Conservation (phyloP, 2,329 filamentous ascomycete genomes). For the Aspergillus japonicus region DNA sequence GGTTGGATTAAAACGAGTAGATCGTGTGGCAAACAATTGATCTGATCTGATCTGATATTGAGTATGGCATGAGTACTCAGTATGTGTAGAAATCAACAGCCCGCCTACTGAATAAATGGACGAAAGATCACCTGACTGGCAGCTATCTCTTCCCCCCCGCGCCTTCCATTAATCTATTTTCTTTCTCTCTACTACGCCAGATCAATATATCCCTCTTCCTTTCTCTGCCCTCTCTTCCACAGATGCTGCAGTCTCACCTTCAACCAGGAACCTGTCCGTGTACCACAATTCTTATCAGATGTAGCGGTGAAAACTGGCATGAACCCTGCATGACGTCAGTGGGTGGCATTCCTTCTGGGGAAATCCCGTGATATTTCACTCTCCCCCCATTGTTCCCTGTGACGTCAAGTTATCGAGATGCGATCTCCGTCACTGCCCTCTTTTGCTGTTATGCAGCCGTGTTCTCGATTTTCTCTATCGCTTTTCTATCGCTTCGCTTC, state of each 20-base stretch:
- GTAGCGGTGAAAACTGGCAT: background rate
- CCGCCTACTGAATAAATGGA: background rate
- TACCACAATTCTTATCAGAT: background rate
- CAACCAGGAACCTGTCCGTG: too few relatives aligned
- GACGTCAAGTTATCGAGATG: background rate
- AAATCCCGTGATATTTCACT: background rate
- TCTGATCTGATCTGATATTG: background rate
- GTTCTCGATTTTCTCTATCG: background rate
- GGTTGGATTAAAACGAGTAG: background rate
- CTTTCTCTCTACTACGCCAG: background rate
- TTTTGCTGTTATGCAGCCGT: background rate
- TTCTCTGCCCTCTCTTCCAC: background rate
- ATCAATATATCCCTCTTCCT: background rate
- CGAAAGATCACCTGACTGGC: background rate
- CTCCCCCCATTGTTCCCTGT: background rate
- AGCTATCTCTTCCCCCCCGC: background rate
- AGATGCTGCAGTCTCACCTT: background rate
- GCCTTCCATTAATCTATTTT: background rate
- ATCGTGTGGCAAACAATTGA: background rate
- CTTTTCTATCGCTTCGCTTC: background rate
- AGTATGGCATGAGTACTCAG: too few relatives aligned
- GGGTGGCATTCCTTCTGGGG: background rate
- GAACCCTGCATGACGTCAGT: conserved; percentile 4
- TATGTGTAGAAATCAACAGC: too few relatives aligned
- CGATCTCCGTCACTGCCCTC: background rate